A percentile compares a stretch with the other conserved stretches of the same genome.
Conservation (phyloP, 495 filamentous ascomycete species). For the Aspergillus affinis region DNA sequence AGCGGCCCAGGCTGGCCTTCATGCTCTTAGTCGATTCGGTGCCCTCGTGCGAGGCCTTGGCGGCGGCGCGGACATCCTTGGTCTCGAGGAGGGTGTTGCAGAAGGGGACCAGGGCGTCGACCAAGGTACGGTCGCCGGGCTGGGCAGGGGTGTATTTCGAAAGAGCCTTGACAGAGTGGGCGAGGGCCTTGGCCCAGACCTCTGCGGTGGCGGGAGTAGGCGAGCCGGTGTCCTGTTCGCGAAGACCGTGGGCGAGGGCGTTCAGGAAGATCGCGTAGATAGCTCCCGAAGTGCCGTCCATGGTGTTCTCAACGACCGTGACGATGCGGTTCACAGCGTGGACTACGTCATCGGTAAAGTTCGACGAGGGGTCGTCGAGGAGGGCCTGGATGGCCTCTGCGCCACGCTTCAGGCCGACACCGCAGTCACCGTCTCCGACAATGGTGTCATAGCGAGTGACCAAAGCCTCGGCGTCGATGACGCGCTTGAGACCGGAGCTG, state of each 20-base stretch:
- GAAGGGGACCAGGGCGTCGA: constrained; percentile 90
- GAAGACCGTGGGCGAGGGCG: constrained; percentile 74
- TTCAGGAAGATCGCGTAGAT: constrained; percentile 97
- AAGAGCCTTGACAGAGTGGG: constrained; percentile 67
- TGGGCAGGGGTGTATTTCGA: constrained; percentile 86
- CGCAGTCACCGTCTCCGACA: constrained; percentile 95
- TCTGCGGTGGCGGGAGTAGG: constrained; percentile 48
- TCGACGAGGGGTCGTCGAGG: constrained; percentile 48
- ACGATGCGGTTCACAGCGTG: constrained; percentile 72
- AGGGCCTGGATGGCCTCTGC: constrained; percentile 80
- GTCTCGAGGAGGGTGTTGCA: constrained; percentile 65
- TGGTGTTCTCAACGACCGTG: constrained; percentile 78
- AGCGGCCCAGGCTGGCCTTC: constrained; percentile 82
- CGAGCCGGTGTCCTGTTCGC: constrained; percentile 52
- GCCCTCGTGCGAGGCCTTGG: constrained; percentile 69
- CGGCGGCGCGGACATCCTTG: constrained; percentile 65
- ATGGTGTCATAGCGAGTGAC: constrained; percentile 89
- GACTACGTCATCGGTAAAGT: constrained; percentile 66
- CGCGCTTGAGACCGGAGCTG: constrained; percentile 61
- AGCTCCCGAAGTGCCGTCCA: constrained; percentile 96
- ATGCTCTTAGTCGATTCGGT: constrained; percentile 87
- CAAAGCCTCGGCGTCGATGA: constrained; percentile 78
- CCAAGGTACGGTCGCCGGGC: constrained; percentile 83
- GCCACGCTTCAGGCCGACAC: constrained; percentile 83
- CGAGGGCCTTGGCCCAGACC: constrained; percentile 75